Conservation (phyloP, 371 early-diverging fungal species). For the Gilbertella persicaria region DNA sequence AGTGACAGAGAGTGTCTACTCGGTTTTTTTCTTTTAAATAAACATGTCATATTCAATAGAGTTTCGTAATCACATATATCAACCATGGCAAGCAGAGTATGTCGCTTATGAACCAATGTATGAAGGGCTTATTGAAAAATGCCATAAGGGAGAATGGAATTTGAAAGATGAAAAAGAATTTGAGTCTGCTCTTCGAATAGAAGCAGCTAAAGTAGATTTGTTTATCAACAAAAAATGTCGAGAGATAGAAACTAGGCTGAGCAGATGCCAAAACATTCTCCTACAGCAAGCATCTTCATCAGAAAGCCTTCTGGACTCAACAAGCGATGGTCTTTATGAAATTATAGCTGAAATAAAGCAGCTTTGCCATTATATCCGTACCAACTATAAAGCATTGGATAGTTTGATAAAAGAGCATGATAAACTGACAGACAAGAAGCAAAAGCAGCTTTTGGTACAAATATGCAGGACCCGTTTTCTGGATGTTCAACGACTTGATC, state of each 20-base stretch:
- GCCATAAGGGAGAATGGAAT: conserved; percentile 48
- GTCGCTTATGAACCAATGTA: conserved; percentile 82
- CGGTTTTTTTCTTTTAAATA: neutral
- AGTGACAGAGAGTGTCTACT: no score
- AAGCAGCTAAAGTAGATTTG: conserved; percentile 81
- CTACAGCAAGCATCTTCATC: no score
- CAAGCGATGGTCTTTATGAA: conserved; percentile 64
- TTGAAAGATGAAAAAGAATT: conserved; percentile 83
- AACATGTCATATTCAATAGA: conserved; percentile 84
- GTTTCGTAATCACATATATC: conserved; percentile 65
- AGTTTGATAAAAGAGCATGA: conserved; percentile 91
- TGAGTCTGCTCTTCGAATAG: conserved; percentile 79
- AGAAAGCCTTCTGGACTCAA: conserved; percentile 8
- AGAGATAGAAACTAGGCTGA: conserved; percentile 83
- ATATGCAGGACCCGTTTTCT: conserved; percentile 28
- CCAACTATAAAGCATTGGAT: conserved; percentile 94
- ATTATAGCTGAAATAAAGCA: conserved; percentile 85
- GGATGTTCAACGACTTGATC: conserved; percentile 67
- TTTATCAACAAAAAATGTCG: conserved; percentile 69
- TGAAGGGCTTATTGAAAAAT: conserved; percentile 63
- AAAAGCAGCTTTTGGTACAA: conserved; percentile 24
- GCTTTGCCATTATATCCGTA: conserved; percentile 88
- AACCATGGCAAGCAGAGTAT: conserved; percentile 87
- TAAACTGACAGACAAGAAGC: conserved; percentile 27
- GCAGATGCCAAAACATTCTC: conserved; percentile 60